Percentiles rank a stretch among this genome's conserved stretches.
These are phyloP conservation scores for Byssoonygena ceratinophila DNA, from an alignment of 2,329 filamentous ascomycete species.

Conservation along the genomic window DNA sequence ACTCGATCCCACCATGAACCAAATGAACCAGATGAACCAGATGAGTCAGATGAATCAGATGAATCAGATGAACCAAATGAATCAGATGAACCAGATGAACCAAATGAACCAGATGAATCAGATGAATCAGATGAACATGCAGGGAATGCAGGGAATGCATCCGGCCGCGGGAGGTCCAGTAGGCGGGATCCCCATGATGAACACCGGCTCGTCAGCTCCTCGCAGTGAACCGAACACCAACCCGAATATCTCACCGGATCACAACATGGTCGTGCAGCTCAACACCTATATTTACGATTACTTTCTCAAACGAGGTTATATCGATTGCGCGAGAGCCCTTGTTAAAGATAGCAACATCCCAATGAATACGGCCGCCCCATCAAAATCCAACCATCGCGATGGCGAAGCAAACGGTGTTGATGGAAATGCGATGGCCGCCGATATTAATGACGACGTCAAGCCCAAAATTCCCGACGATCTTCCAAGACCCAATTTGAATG, in stretches of 20 bases:
- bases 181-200: constrained; percentile 48
- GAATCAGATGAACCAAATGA: too few relatives aligned
- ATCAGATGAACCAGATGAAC: too few relatives aligned
- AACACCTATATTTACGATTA: constrained; percentile 62
- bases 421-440: constrained; percentile 71
- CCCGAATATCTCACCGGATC: constrained; percentile 28
- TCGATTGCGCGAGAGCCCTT: constrained; percentile 68
- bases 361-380: constrained; percentile 46
- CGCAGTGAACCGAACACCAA: constrained; percentile 30
- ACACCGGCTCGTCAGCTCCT: constrained; percentile 39
- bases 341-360: constrained; percentile 51
- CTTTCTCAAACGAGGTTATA: constrained; percentile 75
- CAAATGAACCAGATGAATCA: constrained; percentile 28
- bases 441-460: constrained; percentile 66
- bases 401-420: constrained; percentile 62
- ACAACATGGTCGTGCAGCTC: constrained; percentile 36
- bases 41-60: too few relatives aligned
- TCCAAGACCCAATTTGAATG: constrained; percentile 52
- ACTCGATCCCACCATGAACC: constrained; percentile 22
- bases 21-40: constrained; percentile 41
- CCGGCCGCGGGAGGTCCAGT: constrained; percentile 46
- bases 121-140: constrained; percentile 49
- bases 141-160: constrained; percentile 40
- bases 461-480: constrained; percentile 68
- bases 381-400: constrained; percentile 58